Conservation (phyloP, 2,329 filamentous ascomycete species). For the Trichoderma hamatum region DNA sequence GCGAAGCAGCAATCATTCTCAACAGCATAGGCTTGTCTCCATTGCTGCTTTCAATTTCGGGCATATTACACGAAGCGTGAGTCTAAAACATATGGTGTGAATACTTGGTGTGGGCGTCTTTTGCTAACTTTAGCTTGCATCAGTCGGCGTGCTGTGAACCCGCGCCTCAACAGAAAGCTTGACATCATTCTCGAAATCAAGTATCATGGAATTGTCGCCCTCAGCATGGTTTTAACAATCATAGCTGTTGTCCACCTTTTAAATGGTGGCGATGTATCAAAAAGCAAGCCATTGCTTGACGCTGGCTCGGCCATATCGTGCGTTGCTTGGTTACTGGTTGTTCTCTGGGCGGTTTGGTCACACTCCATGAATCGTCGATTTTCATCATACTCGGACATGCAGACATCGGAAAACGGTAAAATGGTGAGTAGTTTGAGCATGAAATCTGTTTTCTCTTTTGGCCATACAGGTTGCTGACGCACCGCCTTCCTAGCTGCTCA, state of each 20-base stretch:
- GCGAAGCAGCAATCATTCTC: background rate
- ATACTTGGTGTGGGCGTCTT: background rate
- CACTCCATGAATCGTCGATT: background rate
- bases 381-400: conserved; percentile 2
- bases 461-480: background rate
- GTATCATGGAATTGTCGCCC: background rate
- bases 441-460: accelerated
- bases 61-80: conserved; percentile 8
- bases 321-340: background rate
- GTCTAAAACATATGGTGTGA: background rate
- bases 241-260: background rate
- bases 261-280: background rate
- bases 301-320: background rate
- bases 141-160: conserved; percentile 15
- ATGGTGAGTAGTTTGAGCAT: background rate
- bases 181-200: conserved; percentile 8
- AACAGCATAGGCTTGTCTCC: conserved; percentile 13
- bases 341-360: conserved; percentile 6
- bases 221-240: background rate
- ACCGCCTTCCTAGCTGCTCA: background rate
- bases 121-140: background rate
- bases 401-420: conserved; percentile 4
- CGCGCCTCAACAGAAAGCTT: background rate
- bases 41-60: conserved; percentile 3
- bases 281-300: background rate